Evolutionary conservation across 305 asterid genomes (phyloP).

Genomic region (Fraxinus albicans): DNA sequence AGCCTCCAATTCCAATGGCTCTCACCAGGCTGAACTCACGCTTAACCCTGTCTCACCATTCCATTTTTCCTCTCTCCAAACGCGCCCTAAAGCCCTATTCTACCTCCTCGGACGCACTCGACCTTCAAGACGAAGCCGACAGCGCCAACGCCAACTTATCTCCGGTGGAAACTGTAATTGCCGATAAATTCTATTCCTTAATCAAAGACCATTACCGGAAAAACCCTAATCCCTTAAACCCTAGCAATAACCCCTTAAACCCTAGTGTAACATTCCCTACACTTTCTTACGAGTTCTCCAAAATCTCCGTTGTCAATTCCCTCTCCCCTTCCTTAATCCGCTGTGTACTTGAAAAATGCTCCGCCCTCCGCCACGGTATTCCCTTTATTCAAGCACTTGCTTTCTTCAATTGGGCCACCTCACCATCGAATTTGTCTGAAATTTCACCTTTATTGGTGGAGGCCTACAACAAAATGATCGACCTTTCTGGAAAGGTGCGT

Average conservation of each 20-base stretch:
- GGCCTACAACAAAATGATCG: conserved; percentile 64
- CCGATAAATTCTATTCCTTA: conserved; percentile 49
- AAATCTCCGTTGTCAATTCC: conserved; percentile 33
- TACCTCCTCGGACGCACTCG: conserved; percentile 23
- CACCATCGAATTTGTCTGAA: conserved; percentile 7
- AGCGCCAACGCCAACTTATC: conserved; percentile 27
- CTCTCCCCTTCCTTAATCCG: conserved; percentile 39
- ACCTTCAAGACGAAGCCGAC: background rate
- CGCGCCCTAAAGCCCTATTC: conserved; percentile 26
- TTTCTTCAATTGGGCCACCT: conserved; percentile 79
- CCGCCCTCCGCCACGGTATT: conserved; percentile 75
- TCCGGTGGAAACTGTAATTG: conserved; percentile 39
- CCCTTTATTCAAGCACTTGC: conserved; percentile 80
- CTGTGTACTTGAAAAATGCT: conserved; percentile 67
- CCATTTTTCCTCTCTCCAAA: conserved; percentile 23
- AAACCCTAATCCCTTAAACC: conserved; percentile 38
- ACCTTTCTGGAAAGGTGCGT: conserved; percentile 77
- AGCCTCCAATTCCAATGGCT: conserved; percentile 42
- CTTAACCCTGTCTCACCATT: conserved; percentile 14
- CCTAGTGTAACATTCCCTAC: conserved; percentile 50
- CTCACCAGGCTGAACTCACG: conserved; percentile 27
- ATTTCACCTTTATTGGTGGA: conserved; percentile 24
- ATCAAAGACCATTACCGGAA: conserved; percentile 74
- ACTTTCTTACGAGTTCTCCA: conserved; percentile 59
- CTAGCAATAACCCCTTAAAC: conserved; percentile 32